Evolutionary conservation across 306 rosid genomes (phyloP).

Genomic region (Sindora glabra): DNA sequence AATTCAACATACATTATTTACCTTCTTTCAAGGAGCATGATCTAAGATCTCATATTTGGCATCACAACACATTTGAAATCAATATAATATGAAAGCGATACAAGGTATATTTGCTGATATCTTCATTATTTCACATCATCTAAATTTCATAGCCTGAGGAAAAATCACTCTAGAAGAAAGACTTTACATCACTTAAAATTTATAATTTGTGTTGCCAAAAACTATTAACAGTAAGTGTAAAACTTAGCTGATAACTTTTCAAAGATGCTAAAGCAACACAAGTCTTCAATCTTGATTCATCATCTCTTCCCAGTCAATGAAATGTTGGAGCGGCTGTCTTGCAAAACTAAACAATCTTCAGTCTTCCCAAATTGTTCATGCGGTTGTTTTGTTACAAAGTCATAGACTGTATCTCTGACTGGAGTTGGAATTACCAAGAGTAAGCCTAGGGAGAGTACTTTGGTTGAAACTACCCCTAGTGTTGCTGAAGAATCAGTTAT

Average conservation of each 20-base stretch:
- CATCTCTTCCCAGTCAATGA: conserved; percentile 76
- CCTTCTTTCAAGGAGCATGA: too few relatives aligned
- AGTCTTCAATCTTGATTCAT: conserved; percentile 14
- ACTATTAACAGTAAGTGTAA: not conserved
- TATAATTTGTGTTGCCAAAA: not conserved
- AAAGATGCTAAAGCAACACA: conserved; percentile 2
- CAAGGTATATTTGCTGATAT: too few relatives aligned
- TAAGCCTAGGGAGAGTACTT: conserved; percentile 54
- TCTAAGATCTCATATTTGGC: too few relatives aligned
- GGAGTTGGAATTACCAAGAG: conserved; percentile 57
- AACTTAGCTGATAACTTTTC: not conserved
- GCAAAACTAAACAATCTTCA: conserved; percentile 53
- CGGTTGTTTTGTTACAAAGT: conserved; percentile 43
- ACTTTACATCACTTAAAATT: not conserved
- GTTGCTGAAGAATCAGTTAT: conserved; percentile 53
- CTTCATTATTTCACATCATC: too few relatives aligned
- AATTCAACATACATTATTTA: too few relatives aligned
- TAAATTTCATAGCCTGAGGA: too few relatives aligned
- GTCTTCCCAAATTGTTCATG: conserved; percentile 60
- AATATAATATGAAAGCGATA: too few relatives aligned
- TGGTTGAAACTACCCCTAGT: conserved; percentile 46
- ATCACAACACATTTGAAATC: too few relatives aligned
- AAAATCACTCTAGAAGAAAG: too few relatives aligned
- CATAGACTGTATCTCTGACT: conserved; percentile 54
- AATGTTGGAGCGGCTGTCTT: conserved; percentile 72